Evolutionary conservation across 2,329 filamentous ascomycete species (phyloP).

Genomic region (Akanthomyces dipterigenus): DNA sequence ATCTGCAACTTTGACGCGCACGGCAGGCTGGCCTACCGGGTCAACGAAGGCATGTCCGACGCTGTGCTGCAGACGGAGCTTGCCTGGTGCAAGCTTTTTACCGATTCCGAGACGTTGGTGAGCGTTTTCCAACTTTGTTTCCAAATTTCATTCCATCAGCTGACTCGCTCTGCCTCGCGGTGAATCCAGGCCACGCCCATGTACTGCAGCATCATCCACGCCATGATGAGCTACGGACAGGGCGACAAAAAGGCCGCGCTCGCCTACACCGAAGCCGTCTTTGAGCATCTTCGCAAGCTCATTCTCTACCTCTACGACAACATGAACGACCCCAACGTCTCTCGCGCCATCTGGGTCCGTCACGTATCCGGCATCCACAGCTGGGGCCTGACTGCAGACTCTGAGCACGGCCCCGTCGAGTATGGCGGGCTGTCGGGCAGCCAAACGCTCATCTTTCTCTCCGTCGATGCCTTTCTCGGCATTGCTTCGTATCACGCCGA

Average conservation of each 20-base stretch:
- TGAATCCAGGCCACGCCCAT: not conserved
- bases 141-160: not conserved
- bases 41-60: constrained; percentile 1
- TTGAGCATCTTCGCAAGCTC: not conserved
- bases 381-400: constrained; percentile 2
- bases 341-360: constrained; percentile 1
- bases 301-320: not conserved
- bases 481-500: not conserved
- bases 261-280: not conserved
- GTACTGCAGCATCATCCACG: constrained; percentile 3
- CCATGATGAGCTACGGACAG: constrained; percentile 1
- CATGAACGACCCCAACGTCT: constrained; percentile 4
- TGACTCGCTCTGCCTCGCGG: not conserved
- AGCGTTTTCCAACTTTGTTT: not conserved
- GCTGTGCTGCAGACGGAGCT: not conserved
- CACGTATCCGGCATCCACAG: constrained; percentile 6
- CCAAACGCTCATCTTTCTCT: constrained; percentile 3
- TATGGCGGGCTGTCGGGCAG: constrained; percentile 4
- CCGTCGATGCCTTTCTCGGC: not conserved
- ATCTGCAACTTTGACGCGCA: not conserved
- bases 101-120: not conserved
- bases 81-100: not conserved
- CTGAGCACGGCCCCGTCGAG: not conserved
- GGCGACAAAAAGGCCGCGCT: not conserved
- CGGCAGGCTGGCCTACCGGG: not conserved